phyloP scores from a whole-genome alignment of 352 stramenopile species.

The Pythium volutum region DNA sequence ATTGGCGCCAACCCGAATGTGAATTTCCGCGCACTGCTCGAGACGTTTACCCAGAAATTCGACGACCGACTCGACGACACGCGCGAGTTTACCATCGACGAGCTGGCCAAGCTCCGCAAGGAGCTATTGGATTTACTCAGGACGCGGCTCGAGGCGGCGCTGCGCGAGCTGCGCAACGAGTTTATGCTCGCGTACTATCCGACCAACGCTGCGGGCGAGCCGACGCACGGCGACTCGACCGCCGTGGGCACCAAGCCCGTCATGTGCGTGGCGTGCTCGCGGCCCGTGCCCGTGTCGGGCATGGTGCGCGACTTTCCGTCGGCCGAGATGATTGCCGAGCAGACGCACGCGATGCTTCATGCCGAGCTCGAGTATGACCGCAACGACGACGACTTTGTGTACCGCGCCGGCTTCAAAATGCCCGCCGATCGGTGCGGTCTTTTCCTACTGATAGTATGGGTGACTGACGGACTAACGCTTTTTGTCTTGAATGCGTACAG shows the following conservation, averaged over 20 bases:
- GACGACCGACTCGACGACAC: conserved; percentile 64
- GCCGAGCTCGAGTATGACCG: conserved; percentile 50
- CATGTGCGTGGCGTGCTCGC: conserved; percentile 82
- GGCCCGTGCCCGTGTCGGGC: conserved; percentile 60
- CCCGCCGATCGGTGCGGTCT: conserved; percentile 57
- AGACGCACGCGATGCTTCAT: conserved; percentile 24
- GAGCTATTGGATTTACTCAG: conserved; percentile 70
- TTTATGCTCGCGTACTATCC: conserved; percentile 49
- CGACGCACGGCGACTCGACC: conserved; percentile 54
- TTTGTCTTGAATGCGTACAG: conserved; percentile 16
- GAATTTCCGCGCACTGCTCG: conserved; percentile 66
- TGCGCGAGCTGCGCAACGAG: conserved; percentile 64
- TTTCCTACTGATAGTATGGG: not conserved
- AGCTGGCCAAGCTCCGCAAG: conserved; percentile 55
- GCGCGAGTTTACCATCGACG: conserved; percentile 55
- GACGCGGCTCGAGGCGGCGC: conserved; percentile 42
- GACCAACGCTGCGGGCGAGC: conserved; percentile 19
- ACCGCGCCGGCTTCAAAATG: conserved; percentile 82
- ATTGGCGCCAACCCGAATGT: conserved; percentile 43
- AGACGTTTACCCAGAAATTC: conserved; percentile 75
- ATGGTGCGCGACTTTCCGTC: conserved; percentile 54
- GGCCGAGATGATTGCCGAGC: conserved; percentile 33
- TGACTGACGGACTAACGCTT: not conserved
- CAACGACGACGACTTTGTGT: conserved; percentile 75
- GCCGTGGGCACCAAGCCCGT: conserved; percentile 75